These are phyloP conservation scores for Hibiscus mutabilis DNA, from an alignment of 345 rosid species.

Conservation along the genomic window DNA sequence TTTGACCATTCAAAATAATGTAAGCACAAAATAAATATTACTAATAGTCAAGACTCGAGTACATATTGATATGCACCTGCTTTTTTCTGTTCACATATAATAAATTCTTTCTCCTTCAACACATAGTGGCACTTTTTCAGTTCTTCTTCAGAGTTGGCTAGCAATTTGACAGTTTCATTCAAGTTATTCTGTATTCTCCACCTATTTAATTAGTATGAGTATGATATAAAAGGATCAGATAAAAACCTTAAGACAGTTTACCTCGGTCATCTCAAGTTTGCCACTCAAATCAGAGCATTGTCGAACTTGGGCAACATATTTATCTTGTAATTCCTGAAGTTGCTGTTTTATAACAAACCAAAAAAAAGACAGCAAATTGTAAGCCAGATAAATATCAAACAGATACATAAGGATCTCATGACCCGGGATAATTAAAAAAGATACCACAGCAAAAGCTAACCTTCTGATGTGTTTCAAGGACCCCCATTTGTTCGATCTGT, in stretches of 20 bases:
- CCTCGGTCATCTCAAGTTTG: slow-evolving; percentile 78
- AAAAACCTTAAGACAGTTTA: slow-evolving; percentile 15
- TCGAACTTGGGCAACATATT: slow-evolving; percentile 55
- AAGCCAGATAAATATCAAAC: not conserved
- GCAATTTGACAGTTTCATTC: slow-evolving; percentile 53
- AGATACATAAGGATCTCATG: not conserved
- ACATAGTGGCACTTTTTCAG: slow-evolving; percentile 68
- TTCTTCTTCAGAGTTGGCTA: slow-evolving; percentile 62
- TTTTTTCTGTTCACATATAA: slow-evolving; percentile 83
- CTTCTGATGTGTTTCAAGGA: slow-evolving; percentile 68
- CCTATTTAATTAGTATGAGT: not conserved
- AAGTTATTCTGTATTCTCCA: slow-evolving; percentile 50
- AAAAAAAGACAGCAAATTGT: not conserved
- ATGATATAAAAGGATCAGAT: not conserved
- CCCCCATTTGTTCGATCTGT: slow-evolving; percentile 84
- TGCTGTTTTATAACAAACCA: slow-evolving; percentile 38
- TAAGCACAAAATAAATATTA: not conserved
- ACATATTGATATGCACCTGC: slow-evolving; percentile 42
- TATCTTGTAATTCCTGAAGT: slow-evolving; percentile 76
- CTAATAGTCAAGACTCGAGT: not conserved
- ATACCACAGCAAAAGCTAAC: slow-evolving; percentile 31
- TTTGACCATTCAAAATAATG: slow-evolving; percentile 9
- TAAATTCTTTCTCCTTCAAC: slow-evolving; percentile 72
- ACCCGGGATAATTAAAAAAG: not conserved
- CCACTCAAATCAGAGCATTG: slow-evolving; percentile 59